Percentiles rank a stretch among this genome's conserved stretches.
These are phyloP conservation scores for Capsella bursapastoris DNA, from an alignment of 345 rosid genomes.

Conservation along the genomic window DNA sequence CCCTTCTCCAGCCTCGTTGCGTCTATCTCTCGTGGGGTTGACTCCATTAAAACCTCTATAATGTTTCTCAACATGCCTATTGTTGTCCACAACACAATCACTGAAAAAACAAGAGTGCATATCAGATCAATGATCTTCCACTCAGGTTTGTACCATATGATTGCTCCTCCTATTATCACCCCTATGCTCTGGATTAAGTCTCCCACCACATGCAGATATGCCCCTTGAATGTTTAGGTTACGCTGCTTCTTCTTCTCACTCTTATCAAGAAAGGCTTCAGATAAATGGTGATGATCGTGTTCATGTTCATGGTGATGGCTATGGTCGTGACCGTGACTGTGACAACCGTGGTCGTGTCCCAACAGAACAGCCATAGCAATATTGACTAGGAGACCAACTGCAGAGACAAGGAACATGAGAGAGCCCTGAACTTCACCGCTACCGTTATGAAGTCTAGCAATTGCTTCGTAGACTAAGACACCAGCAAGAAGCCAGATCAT, in stretches of 20 bases:
- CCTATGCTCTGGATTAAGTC: constrained; percentile 68
- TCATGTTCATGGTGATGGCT: not conserved
- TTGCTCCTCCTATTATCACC: constrained; percentile 61
- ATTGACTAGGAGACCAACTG: not conserved
- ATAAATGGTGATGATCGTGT: not conserved
- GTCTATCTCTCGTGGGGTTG: constrained; percentile 54
- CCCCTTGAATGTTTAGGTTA: constrained; percentile 45
- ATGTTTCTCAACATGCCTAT: constrained; percentile 55
- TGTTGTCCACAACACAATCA: constrained; percentile 52
- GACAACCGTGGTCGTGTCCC: not conserved
- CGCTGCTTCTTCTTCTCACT: not conserved
- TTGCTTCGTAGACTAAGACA: constrained; percentile 64
- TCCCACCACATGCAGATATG: constrained; percentile 60
- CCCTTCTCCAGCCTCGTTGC: constrained; percentile 45
- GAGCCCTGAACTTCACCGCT: not conserved
- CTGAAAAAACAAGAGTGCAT: constrained; percentile 58
- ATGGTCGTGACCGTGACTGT: not conserved
- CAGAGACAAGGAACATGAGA: constrained; percentile 1
- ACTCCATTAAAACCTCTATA: constrained; percentile 59
- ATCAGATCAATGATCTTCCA: constrained; percentile 62
- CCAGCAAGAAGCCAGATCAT: constrained; percentile 70
- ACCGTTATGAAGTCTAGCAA: constrained; percentile 43
- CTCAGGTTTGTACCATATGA: not conserved
- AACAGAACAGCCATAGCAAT: constrained; percentile 4
- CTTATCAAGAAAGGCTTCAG: constrained; percentile 2